phyloP scores from a whole-genome alignment of 169 alveolate genomes.

The Eimeria acervulina region DNA sequence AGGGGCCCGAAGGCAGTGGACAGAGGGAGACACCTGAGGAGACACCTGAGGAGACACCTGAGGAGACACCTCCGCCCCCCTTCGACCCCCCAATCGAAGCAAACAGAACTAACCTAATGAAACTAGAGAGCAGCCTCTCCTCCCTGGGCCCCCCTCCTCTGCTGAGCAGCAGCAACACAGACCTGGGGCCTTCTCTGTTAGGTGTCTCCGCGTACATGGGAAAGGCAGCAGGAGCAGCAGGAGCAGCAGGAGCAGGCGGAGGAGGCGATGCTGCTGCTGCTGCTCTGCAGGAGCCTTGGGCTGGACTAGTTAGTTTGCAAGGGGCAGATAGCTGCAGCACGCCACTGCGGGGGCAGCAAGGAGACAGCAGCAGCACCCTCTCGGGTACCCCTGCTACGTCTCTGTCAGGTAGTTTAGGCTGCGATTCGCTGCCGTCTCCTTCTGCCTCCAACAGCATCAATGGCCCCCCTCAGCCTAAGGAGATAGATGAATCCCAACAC shows the following conservation, averaged over 20 bases:
- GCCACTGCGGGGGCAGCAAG: constrained; percentile 25
- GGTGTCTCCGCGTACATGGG: not conserved
- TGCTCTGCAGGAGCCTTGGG: constrained; percentile 50
- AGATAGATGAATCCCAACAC: not conserved
- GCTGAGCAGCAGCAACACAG: not conserved
- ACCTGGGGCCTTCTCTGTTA: not conserved
- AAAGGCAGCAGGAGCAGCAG: not conserved
- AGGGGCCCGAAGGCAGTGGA: not conserved
- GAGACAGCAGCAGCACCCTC: not conserved
- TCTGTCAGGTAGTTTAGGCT: constrained; percentile 41
- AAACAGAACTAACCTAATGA: not conserved
- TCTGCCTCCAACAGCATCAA: not conserved
- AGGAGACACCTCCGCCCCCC: not conserved
- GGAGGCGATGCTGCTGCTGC: not conserved
- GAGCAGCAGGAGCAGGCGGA: not conserved
- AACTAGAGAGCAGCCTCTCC: not conserved
- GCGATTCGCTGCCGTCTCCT: constrained; percentile 56
- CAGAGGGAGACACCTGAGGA: not conserved
- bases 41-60: constrained; percentile 52
- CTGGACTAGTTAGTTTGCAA: not conserved
- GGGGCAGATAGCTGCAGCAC: constrained; percentile 2
- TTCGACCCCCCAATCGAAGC: not conserved
- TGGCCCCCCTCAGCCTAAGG: not conserved
- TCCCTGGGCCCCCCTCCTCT: not conserved
- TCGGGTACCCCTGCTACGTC: constrained; percentile 30